phyloP scores from a whole-genome alignment of 306 rosid genomes.

The Benincasa hispida region DNA sequence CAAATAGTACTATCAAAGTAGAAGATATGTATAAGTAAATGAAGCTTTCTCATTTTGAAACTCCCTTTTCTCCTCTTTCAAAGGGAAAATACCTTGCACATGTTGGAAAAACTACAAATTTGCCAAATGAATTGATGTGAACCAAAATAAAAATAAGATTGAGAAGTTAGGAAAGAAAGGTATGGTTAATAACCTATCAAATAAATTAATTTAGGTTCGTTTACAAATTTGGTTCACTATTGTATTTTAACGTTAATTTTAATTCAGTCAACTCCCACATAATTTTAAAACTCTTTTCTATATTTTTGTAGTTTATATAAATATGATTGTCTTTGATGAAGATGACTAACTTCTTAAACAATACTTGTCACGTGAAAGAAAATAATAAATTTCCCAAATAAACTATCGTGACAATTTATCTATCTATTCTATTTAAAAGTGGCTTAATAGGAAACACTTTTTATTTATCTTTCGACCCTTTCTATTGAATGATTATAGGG shows the following conservation, averaged over 20 bases:
- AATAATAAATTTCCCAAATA: neutral
- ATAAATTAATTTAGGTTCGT: neutral
- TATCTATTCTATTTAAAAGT: too few species aligned
- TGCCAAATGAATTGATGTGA: neutral
- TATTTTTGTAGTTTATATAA: neutral
- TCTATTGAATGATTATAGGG: too few species aligned
- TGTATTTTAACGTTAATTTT: neutral
- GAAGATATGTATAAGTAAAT: neutral
- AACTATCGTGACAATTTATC: neutral
- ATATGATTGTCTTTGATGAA: neutral
- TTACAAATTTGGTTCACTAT: neutral
- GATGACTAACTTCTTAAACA: neutral
- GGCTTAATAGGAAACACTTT: too few species aligned
- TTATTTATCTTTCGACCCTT: too few species aligned
- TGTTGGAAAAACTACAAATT: neutral
- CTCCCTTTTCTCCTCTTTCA: neutral
- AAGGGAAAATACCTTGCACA: neutral
- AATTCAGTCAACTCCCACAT: neutral
- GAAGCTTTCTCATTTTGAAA: neutral
- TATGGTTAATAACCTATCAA: neutral
- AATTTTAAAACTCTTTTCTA: neutral
- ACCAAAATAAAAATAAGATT: neutral
- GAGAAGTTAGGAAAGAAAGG: neutral
- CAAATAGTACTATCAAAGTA: neutral
- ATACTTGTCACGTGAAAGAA: neutral